These are phyloP conservation scores for Fusarium sp. DNA, from an alignment of 2,329 filamentous ascomycete species.

Conservation along the genomic window DNA sequence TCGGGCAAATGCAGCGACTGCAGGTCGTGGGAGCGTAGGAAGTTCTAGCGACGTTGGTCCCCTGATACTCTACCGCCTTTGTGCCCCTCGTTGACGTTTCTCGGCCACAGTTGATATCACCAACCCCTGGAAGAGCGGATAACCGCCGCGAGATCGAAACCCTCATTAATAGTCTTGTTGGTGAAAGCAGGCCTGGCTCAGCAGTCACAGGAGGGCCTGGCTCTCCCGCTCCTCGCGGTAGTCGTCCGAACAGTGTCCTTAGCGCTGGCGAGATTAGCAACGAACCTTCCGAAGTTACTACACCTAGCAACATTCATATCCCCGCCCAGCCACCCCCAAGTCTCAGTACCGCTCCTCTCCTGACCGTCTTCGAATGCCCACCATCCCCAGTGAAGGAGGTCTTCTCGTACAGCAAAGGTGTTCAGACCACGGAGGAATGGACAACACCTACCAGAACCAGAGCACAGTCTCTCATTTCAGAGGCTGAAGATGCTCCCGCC, in stretches of 20 bases:
- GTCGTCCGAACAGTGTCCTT: constrained; percentile 86
- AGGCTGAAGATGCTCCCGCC: constrained; percentile 69
- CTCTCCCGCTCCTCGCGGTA: constrained; percentile 75
- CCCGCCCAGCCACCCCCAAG: constrained; percentile 67
- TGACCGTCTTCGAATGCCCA: constrained; percentile 83
- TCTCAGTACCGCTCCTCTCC: constrained; percentile 77
- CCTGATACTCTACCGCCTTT: constrained; percentile 30
- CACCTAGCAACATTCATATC: constrained; percentile 57
- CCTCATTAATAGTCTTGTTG: constrained; percentile 85
- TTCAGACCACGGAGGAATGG: constrained; percentile 88
- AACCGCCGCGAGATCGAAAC: constrained; percentile 82
- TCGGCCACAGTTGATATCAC: constrained; percentile 65
- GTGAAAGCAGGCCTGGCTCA: constrained; percentile 78
- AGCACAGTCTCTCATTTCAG: constrained; percentile 59
- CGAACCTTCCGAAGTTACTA: constrained; percentile 72
- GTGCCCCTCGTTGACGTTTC: constrained; percentile 25
- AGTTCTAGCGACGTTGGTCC: constrained; percentile 76
- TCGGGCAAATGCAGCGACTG: constrained; percentile 79
- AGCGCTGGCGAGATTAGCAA: constrained; percentile 85
- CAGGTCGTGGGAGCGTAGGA: constrained; percentile 74
- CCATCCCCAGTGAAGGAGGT: constrained; percentile 82
- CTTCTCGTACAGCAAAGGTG: constrained; percentile 96
- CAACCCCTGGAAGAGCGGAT: constrained; percentile 75
- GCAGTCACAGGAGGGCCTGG: constrained; percentile 71
- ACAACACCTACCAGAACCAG: constrained; percentile 62